A percentile compares a stretch with the other conserved stretches of the same genome.
phyloP scores from a whole-genome alignment of 805 yeast genomes.

The Kuraishia borneana region DNA sequence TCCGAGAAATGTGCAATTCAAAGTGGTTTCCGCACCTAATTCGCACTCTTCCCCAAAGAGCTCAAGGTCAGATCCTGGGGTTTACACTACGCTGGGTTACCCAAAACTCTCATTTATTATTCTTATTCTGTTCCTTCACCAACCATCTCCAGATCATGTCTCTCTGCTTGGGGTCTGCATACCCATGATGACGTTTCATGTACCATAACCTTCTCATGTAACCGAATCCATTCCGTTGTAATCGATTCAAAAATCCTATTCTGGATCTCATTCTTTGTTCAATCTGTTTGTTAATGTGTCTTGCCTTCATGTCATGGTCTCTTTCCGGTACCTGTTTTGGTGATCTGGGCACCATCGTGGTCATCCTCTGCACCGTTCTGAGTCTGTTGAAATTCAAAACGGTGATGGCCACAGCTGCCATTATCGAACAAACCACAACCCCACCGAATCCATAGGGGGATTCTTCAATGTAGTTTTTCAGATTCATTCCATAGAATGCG shows the following conservation, averaged over 20 bases:
- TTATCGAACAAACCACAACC: conserved; percentile 38
- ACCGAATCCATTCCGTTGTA: neutral
- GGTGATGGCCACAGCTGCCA: conserved; percentile 45
- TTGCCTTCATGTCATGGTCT: neutral
- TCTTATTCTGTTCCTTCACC: conserved; percentile 29
- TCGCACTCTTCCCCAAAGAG: too few relatives aligned
- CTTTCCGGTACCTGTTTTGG: neutral
- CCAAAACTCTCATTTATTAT: too few relatives aligned
- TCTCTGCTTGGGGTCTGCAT: conserved; percentile 20
- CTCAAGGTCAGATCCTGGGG: too few relatives aligned
- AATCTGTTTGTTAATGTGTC: neutral
- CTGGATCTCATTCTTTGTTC: neutral
- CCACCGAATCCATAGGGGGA: conserved; percentile 50
- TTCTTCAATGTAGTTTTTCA: conserved; percentile 69
- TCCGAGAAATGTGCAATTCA: too few relatives aligned
- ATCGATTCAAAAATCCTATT: neutral
- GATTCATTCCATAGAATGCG: conserved; percentile 84
- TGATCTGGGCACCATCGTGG: conserved; percentile 35
- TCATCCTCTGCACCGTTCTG: conserved; percentile 51
- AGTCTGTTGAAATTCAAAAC: conserved; percentile 44
- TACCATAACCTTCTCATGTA: conserved; percentile 1
- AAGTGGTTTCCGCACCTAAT: too few relatives aligned
- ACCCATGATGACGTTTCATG: conserved; percentile 6
- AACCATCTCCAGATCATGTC: conserved; percentile 49
- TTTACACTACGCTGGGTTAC: too few relatives aligned